Evolutionary conservation across 306 rosid species (phyloP).

Genomic region (Mimosa pudica): DNA sequence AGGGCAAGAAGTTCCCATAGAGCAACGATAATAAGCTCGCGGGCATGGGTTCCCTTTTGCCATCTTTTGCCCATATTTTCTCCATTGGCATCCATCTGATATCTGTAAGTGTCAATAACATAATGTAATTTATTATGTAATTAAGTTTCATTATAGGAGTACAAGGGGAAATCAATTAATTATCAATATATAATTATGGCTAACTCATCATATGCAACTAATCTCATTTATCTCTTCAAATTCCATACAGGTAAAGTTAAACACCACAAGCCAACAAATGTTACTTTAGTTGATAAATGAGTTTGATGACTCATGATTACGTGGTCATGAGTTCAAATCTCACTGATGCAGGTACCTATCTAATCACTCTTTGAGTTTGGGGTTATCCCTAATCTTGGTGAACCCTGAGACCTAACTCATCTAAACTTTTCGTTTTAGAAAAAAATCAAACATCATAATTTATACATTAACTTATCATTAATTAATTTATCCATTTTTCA

Average conservation of each 20-base stretch:
- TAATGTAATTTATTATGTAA: neutral
- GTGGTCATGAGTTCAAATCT: too few species aligned
- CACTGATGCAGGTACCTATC: too few species aligned
- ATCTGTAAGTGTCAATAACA: conserved; percentile 32
- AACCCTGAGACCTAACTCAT: too few species aligned
- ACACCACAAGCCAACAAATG: neutral
- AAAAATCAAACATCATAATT: neutral
- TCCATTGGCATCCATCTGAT: conserved; percentile 78
- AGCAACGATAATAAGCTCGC: conserved; percentile 71
- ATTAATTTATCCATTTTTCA: neutral
- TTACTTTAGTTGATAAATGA: too few species aligned
- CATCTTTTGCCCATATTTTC: conserved; percentile 76
- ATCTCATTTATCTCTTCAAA: neutral
- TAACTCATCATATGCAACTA: neutral
- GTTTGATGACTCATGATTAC: too few species aligned
- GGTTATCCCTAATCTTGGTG: too few species aligned
- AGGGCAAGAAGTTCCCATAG: conserved; percentile 58
- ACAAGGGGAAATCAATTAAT: neutral
- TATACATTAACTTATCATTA: neutral
- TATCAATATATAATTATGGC: neutral
- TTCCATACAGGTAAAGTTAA: neutral
- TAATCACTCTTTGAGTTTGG: too few species aligned
- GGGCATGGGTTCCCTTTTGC: conserved; percentile 78
- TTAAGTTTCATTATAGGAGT: neutral
- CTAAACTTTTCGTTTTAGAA: too few species aligned